Conservation (phyloP, 768 basidiomycete genomes). For the Kwoniella bestiolae region DNA sequence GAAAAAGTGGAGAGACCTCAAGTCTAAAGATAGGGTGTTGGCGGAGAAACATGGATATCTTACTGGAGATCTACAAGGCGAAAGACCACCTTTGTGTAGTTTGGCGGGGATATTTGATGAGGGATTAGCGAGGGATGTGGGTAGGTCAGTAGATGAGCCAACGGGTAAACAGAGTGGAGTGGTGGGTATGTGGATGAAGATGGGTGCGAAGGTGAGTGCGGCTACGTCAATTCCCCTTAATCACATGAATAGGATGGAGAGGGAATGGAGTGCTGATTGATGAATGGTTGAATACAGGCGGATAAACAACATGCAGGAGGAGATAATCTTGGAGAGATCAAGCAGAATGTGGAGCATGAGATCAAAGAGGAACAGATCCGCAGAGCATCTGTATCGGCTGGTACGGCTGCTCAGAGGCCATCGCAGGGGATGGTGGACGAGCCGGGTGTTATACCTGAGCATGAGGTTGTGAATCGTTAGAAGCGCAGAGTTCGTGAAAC, state of each 20-base stretch:
- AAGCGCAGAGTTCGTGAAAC: too few relatives aligned
- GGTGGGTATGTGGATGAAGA: constrained; percentile 51
- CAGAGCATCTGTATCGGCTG: constrained; percentile 7
- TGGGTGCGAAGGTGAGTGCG: constrained; percentile 46
- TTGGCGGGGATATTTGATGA: constrained; percentile 50
- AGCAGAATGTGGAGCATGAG: constrained; percentile 37
- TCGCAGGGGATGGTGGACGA: constrained; percentile 7
- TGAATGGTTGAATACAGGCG: constrained; percentile 34
- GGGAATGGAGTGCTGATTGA: background rate
- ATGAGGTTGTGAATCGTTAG: constrained; percentile 1
- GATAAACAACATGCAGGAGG: constrained; percentile 51
- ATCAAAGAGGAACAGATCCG: constrained; percentile 23
- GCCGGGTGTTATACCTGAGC: constrained; percentile 13
- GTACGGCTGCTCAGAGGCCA: background rate
- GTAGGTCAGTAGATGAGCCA: constrained; percentile 55
- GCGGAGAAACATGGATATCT: constrained; percentile 54
- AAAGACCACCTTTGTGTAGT: constrained; percentile 49
- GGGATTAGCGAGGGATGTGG: constrained; percentile 44
- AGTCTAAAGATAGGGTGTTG: constrained; percentile 41
- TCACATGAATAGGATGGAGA: background rate
- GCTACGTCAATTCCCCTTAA: background rate
- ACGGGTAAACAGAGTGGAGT: constrained; percentile 48
- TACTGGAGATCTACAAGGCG: constrained; percentile 49
- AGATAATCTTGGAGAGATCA: constrained; percentile 41
- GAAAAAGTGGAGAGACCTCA: constrained; percentile 43